These are phyloP conservation scores for Geotrichum siamense DNA, from an alignment of 1,139 yeast species.

Conservation along the genomic window DNA sequence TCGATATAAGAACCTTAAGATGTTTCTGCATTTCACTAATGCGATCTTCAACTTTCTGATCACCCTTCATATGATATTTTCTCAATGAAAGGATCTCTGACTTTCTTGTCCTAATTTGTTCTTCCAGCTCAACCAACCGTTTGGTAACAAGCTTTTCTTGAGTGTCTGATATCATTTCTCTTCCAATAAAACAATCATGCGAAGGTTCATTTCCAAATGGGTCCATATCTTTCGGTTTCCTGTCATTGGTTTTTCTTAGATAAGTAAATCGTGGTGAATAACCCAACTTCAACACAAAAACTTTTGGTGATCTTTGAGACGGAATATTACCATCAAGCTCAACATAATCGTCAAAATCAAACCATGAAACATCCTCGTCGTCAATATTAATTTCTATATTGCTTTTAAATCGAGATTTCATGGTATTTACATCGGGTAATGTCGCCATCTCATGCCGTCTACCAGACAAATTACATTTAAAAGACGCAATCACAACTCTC, in stretches of 20 bases:
- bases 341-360: conserved; percentile 70
- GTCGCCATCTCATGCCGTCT: background rate
- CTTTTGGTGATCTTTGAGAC: conserved; percentile 45
- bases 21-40: conserved; percentile 32
- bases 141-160: conserved; percentile 30
- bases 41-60: conserved; percentile 21
- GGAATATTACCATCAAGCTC: conserved; percentile 50
- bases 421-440: no score
- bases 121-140: conserved; percentile 39
- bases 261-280: conserved; percentile 71
- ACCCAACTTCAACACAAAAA: conserved; percentile 57
- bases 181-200: conserved; percentile 61
- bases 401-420: no score
- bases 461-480: conserved; percentile 46
- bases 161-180: conserved; percentile 30
- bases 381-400: conserved; percentile 34
- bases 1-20: conserved; percentile 36
- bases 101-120: conserved; percentile 39
- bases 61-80: background rate
- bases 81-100: conserved; percentile 33
- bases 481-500: conserved; percentile 59
- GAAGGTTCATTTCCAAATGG: conserved; percentile 65
- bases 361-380: conserved; percentile 58
- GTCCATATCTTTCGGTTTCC: conserved; percentile 16
- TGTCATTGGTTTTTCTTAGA: conserved; percentile 50